Evolutionary conservation across 2,329 filamentous ascomycete species (phyloP).

Genomic region (Mycosphaerelloides madeirae): DNA sequence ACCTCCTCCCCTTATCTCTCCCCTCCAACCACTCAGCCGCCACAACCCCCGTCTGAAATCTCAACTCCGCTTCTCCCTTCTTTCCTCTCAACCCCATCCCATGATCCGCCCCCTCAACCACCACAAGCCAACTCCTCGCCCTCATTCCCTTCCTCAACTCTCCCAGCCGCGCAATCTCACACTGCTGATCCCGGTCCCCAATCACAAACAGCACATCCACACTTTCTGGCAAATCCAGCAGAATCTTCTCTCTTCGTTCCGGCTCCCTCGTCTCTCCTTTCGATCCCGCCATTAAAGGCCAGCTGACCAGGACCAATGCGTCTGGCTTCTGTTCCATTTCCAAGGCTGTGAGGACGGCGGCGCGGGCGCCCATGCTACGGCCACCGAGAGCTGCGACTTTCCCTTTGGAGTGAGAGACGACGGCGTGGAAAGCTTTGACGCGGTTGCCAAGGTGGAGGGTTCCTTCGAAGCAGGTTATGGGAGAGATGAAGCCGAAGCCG

Average conservation of each 20-base stretch:
- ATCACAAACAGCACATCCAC: conserved; percentile 38
- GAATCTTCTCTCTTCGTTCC: conserved; percentile 36
- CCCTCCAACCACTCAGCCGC: conserved; percentile 13
- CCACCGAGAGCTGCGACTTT: conserved; percentile 33
- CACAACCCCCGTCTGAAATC: conserved; percentile 12
- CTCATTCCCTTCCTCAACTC: conserved; percentile 35
- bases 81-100: conserved; percentile 11
- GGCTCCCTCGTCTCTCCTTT: conserved; percentile 22
- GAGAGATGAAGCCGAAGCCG: conserved; percentile 29
- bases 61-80: conserved; percentile 4
- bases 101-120: conserved; percentile 33
- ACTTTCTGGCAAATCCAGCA: conserved; percentile 30
- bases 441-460: conserved; percentile 38
- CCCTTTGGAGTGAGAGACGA: conserved; percentile 25
- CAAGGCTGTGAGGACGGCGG: conserved; percentile 37
- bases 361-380: conserved; percentile 42
- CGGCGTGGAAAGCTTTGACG: conserved; percentile 35
- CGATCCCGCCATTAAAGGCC: conserved; percentile 35
- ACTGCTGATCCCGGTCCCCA: conserved; percentile 36
- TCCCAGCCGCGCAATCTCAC: conserved; percentile 28
- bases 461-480: conserved; percentile 38
- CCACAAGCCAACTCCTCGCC: conserved; percentile 34
- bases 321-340: conserved; percentile 15
- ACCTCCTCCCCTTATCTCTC: conserved; percentile 4
- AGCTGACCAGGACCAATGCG: conserved; percentile 38